Conservation (phyloP, 768 basidiomycete genomes). For the Trametopsis cervina region DNA sequence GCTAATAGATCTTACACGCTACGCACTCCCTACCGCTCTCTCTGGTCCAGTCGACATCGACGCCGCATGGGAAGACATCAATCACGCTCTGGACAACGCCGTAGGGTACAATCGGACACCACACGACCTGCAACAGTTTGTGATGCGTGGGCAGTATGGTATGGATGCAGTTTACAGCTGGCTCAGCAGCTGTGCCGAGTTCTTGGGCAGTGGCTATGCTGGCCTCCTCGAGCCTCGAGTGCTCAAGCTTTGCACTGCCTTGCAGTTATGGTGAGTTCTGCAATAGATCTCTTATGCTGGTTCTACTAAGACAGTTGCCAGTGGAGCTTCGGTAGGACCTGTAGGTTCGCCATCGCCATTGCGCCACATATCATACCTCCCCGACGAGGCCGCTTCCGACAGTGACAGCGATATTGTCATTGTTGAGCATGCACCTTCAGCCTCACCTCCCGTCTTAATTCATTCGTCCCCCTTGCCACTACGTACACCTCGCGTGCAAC, state of each 20-base stretch:
- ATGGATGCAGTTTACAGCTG: neutral
- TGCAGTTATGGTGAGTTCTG: neutral
- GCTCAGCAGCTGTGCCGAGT: neutral
- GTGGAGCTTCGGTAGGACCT: too few species aligned
- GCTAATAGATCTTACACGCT: neutral
- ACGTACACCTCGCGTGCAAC: too few species aligned
- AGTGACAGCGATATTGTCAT: too few species aligned
- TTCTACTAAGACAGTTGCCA: too few species aligned
- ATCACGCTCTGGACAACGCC: neutral
- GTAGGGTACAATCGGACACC: neutral
- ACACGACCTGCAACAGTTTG: neutral
- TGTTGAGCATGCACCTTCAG: too few species aligned
- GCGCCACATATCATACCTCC: too few species aligned
- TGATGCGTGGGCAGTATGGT: neutral
- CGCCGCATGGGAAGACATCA: neutral
- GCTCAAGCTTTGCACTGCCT: neutral
- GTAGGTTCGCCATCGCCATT: too few species aligned
- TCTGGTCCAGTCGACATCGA: neutral
- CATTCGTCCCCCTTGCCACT: neutral
- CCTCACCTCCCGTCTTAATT: neutral
- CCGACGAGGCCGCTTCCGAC: too few species aligned
- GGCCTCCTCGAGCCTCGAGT: neutral
- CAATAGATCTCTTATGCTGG: too few species aligned
- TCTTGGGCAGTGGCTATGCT: neutral
- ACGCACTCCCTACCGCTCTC: neutral